Evolutionary conservation across 2,329 filamentous ascomycete genomes (phyloP), one percentile per base, ranked within the genome.

Genomic region (Penicillium concentricum): DNA sequence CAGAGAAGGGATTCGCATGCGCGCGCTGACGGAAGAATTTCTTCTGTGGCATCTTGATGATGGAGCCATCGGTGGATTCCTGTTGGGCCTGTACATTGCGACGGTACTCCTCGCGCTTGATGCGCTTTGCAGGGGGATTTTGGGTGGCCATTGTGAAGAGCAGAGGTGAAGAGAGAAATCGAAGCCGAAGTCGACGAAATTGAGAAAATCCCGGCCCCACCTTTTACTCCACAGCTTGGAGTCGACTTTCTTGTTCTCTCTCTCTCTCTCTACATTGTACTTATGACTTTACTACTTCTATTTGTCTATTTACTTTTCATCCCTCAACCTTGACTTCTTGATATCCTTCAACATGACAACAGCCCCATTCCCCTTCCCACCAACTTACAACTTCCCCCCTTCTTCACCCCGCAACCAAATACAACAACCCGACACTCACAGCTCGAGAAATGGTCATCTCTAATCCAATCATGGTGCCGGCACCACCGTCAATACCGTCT

Each of bases 1-100:
- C 94, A 3, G 93, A 97, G 78, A 99, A 99, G 7, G 93, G 92
- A 78, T 99, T 99, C 61, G 94, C 94, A 78, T 99, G 94, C 37
- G 94, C 94, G 74, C 94, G 85, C 76, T 99, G 94, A 54, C 94
- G 86, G 75, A 96, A 99, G 78, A 94, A 96, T 79, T 90, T 93
- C 82, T 99, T 99, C 76, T 91, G 88, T 10, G 94, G 94, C 67
- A 97, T 78, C 67, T 86, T 82, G 8, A 85, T 76, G 38, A 78
- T 60, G 34, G 57, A 61, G 35, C 60, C 59, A 30, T 66, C 66
- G 39, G 62, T 61, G 18, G 58, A 44, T 15, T 65, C 54, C 7
- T 52, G 66, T 32, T 61, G 64, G 34, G 53, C 63, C 44, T 61
- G 59, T 45, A 54, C 60, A 58, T 54, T 67, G 59, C 50, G 66